Conservation (phyloP, 2,329 filamentous ascomycete genomes). For the Pleoardoris graminearum region DNA sequence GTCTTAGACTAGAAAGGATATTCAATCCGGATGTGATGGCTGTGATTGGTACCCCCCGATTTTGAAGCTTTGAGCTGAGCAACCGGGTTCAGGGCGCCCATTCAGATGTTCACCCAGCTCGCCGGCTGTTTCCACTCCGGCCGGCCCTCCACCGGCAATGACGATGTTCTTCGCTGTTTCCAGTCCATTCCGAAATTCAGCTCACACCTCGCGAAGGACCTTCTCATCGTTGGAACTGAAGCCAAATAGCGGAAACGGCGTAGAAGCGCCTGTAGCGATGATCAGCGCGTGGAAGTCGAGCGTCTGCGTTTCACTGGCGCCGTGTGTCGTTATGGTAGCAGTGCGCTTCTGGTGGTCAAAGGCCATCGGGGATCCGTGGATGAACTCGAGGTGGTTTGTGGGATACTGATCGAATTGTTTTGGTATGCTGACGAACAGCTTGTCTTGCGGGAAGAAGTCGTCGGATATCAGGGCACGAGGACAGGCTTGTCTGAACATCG, state of each 20-base stretch:
- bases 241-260: constrained; percentile 40
- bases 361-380: constrained; percentile 39
- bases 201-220: constrained; percentile 29
- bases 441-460: constrained; percentile 37
- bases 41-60: constrained; percentile 42
- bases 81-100: constrained; percentile 48
- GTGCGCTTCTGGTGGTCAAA: constrained; percentile 39
- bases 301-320: constrained; percentile 27
- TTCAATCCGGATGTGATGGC: constrained; percentile 36
- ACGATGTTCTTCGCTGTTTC: constrained; percentile 38
- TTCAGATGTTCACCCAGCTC: constrained; percentile 57
- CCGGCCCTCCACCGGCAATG: constrained; percentile 42
- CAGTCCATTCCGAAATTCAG: constrained; percentile 45
- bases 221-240: constrained; percentile 41
- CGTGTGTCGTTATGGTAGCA: constrained; percentile 31
- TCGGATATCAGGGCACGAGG: constrained; percentile 43
- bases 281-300: constrained; percentile 43
- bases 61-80: constrained; percentile 36
- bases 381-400: constrained; percentile 38
- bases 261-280: constrained; percentile 43
- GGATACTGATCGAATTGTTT: constrained; percentile 41
- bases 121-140: constrained; percentile 45
- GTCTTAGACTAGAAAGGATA: constrained; percentile 36
- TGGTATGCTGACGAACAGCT: constrained; percentile 42
- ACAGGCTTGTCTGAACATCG: constrained; percentile 38